Base-by-base conservation (phyloP, 352 stramenopile genomes). In the Detonula confervacea region DNA sequence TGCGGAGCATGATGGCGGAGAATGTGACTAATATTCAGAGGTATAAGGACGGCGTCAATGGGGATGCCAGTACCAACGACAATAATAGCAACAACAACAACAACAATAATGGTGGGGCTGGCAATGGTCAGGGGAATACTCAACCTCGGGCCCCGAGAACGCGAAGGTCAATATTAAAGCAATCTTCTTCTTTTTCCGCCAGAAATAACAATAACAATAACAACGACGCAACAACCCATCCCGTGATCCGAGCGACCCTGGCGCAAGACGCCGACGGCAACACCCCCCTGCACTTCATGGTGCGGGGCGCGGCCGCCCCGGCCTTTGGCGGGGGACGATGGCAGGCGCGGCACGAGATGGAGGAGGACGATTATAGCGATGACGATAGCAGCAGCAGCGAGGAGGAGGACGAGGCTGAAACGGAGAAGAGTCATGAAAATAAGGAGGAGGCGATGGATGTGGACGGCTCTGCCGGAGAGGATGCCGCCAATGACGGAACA, bases 261-360 rank as follows among this genome's bases (percentile, higher is more conserved):
- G 67, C 82, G 18, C 84, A 92, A 74, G 87, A 92, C 62, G 80
- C 89, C 5, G 87, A 92, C 63, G 87, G 87, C 22, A 88, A 91
- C 51, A 90, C 80, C 12, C 84, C 87, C 3, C 61, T 92, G 27
- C 87, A 92, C 75, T 77, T 92, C 30, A 70, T 92, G 35, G 83
- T 92, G 30, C 77, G 87, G 54, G 72, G 84, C 33, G 73, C 73
- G 24, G 73, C 73, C 7, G 35, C 63, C 9, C 73, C 73, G 25
- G 64, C 73, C 44, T 81, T 81, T 47, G 66, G 51, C 20, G 55
- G 63, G 35, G 73, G 52, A 24, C 51, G 64, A 37, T 75, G 73
- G 73, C 63, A 75, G 25, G 33, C 37, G 20, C 33, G 47, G 11
- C 37, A 68, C n/a, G 59, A 37, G 42, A 27, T 27, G 27, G 46